Evolutionary conservation across 768 basidiomycete species (phyloP).

Genomic region (Boletus sp.): DNA sequence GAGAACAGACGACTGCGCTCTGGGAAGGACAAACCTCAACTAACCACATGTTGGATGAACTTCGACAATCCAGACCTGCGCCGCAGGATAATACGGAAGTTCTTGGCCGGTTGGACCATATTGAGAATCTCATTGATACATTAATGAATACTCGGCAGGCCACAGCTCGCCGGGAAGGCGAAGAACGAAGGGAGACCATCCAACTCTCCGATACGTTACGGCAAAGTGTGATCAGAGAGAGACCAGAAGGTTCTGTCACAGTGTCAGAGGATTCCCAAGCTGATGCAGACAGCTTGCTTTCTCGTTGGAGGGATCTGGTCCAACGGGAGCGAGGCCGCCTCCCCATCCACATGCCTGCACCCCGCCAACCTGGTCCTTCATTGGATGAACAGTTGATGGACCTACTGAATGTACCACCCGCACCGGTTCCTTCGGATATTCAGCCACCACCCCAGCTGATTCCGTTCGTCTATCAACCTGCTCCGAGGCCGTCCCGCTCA

Average conservation of each 20-base stretch:
- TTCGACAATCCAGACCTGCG: conserved; percentile 48
- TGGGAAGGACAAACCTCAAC: conserved; percentile 61
- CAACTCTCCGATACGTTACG: conserved; percentile 15
- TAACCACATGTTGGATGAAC: conserved; percentile 59
- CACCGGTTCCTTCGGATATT: conserved; percentile 38
- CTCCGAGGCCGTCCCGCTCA: conserved; percentile 37
- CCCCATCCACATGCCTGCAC: conserved; percentile 46
- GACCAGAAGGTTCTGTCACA: conserved; percentile 26
- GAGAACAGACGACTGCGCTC: conserved; percentile 57
- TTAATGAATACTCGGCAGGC: conserved; percentile 10
- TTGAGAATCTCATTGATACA: conserved; percentile 23
- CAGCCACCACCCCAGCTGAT: conserved; percentile 52
- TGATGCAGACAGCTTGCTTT: conserved; percentile 26
- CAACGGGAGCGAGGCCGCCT: conserved; percentile 24
- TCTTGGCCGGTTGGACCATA: conserved; percentile 28
- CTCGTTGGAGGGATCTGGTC: conserved; percentile 29
- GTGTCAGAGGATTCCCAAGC: conserved; percentile 30
- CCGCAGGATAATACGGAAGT: conserved; percentile 41
- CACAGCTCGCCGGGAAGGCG: not conserved
- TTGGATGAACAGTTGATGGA: conserved; percentile 62
- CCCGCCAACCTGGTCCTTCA: conserved; percentile 44
- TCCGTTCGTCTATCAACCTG: conserved; percentile 55
- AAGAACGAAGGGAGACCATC: conserved; percentile 17
- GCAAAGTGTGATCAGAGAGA: conserved; percentile 15
- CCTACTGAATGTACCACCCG: conserved; percentile 49